These are phyloP conservation scores for Torrubiellomyces zombiae DNA, from an alignment of 2,329 filamentous ascomycete species.

Conservation along the genomic window DNA sequence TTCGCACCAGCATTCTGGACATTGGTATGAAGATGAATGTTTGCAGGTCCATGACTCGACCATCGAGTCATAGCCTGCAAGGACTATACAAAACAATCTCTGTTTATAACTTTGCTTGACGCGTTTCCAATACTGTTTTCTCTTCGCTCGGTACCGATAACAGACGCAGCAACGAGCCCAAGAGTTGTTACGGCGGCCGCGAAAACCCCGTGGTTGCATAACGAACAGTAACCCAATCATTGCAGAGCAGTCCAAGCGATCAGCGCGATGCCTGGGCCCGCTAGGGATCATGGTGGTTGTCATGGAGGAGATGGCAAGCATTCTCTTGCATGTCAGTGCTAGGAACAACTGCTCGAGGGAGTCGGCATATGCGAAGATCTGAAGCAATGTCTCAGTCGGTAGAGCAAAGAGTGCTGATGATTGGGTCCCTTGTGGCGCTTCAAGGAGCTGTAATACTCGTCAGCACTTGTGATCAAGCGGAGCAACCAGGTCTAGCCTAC, in stretches of 20 bases:
- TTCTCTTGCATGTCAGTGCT: conserved; percentile 1
- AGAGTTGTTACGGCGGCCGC: not conserved
- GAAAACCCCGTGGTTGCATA: not conserved
- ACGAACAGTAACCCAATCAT: not conserved
- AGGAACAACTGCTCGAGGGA: not conserved
- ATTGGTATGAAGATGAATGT: not conserved
- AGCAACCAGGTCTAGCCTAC: not conserved
- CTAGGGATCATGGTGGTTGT: not conserved
- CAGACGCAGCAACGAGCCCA: conserved; percentile 1
- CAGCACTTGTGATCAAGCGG: not conserved
- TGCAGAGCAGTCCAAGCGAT: not conserved
- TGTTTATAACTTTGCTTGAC: not conserved
- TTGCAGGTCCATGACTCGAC: not conserved
- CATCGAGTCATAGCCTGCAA: not conserved
- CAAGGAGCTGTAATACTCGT: conserved; percentile 1
- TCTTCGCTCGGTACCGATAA: conserved; percentile 1
- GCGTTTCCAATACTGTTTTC: not conserved
- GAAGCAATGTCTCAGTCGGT: conserved; percentile 1
- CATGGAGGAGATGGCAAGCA: not conserved
- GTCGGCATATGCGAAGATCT: not conserved
- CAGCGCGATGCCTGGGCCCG: not conserved
- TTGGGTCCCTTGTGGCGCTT: not conserved
- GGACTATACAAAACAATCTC: not conserved
- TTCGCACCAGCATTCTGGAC: conserved; percentile 1
- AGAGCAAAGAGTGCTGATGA: not conserved